Evolutionary conservation across 2,329 filamentous ascomycete species (phyloP).

Genomic region (Alternaria metachromatica): DNA sequence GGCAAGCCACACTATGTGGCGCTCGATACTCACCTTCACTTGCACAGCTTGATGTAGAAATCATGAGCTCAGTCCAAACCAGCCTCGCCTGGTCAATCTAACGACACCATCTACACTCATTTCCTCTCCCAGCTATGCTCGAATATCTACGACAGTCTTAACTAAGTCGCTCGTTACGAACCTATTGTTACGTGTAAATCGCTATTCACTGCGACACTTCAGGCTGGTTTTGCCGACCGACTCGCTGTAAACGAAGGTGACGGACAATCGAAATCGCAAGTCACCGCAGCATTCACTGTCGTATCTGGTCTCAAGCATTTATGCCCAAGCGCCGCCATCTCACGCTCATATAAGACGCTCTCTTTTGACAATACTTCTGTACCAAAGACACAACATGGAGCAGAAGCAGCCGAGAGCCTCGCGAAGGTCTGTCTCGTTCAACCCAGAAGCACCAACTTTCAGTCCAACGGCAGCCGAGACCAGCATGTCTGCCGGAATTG

Average conservation of each 20-base stretch:
- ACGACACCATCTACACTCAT: neutral
- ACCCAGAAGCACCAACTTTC: slow-evolving; percentile 21
- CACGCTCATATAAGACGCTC: neutral
- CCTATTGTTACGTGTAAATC: neutral
- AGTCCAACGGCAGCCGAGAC: slow-evolving; percentile 6
- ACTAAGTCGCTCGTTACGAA: neutral
- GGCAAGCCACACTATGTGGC: neutral
- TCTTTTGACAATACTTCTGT: neutral
- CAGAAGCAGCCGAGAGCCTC: neutral
- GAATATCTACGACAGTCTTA: neutral
- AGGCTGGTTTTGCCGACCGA: neutral
- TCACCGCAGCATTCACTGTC: slow-evolving; percentile 13
- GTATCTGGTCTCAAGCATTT: neutral
- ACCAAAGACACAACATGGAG: neutral
- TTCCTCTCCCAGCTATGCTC: neutral
- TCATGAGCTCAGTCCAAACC: too few species aligned
- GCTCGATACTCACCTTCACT: slow-evolving; percentile 17
- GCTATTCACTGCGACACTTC: neutral
- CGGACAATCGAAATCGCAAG: neutral
- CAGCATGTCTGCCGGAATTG: neutral
- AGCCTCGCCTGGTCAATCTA: neutral
- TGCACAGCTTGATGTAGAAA: neutral
- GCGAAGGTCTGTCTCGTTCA: slow-evolving; percentile 11
- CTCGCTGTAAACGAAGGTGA: neutral
- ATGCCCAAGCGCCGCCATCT: neutral